phyloP scores from a whole-genome alignment of 768 basidiomycete species.

The Termitomyces sp. region DNA sequence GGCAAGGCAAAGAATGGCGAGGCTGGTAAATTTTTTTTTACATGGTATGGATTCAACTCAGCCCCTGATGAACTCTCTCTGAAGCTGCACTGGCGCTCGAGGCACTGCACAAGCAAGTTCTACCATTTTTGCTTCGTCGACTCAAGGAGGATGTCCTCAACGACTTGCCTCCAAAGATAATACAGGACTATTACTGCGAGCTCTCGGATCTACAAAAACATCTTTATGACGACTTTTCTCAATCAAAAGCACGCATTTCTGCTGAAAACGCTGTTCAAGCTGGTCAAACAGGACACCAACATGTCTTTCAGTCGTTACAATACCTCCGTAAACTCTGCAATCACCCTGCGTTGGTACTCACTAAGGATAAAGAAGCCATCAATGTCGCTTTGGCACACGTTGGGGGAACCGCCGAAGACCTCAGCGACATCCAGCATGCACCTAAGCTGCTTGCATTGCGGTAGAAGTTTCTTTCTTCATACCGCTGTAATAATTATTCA shows the following conservation, averaged over 20 bases:
- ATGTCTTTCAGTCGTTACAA: conserved; percentile 96
- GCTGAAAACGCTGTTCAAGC: conserved; percentile 63
- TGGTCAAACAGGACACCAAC: conserved; percentile 52
- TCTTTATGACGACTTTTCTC: conserved; percentile 91
- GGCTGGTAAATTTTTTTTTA: conserved; percentile 61
- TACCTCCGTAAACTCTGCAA: conserved; percentile 98
- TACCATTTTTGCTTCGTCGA: conserved; percentile 95
- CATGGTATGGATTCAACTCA: neutral
- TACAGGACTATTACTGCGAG: conserved; percentile 99
- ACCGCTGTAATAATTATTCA: conserved; percentile 2
- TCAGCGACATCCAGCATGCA: conserved; percentile 85
- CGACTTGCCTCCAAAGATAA: conserved; percentile 97
- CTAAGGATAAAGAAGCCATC: conserved; percentile 60
- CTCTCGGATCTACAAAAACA: conserved; percentile 90
- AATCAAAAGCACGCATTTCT: conserved; percentile 62
- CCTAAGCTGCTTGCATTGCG: conserved; percentile 90
- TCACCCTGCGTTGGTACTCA: conserved; percentile 90
- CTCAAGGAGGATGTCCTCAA: conserved; percentile 96
- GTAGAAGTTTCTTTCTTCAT: conserved; percentile 33
- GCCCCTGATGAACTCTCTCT: neutral
- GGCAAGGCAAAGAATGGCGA: conserved; percentile 93
- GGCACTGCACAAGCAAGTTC: conserved; percentile 95
- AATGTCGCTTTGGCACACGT: conserved; percentile 52
- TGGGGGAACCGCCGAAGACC: conserved; percentile 35
- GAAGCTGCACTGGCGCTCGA: conserved; percentile 91